Conservation (phyloP, 2,329 filamentous ascomycete species). For the Xylaria hypoxylon region DNA sequence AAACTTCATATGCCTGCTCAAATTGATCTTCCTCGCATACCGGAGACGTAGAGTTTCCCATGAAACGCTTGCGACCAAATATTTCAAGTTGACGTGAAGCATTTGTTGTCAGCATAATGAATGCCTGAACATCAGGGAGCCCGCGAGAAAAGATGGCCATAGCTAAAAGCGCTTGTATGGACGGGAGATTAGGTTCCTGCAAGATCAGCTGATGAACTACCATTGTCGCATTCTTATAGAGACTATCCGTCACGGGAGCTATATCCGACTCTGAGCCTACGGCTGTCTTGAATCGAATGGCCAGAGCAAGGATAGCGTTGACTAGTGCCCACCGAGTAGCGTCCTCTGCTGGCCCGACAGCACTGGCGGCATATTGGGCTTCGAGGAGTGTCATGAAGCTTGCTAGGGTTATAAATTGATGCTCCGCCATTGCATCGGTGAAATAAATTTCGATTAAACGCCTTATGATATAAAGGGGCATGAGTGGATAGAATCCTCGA, state of each 20-base stretch:
- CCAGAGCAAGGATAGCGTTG: constrained; percentile 37
- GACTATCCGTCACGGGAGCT: constrained; percentile 24
- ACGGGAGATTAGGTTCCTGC: constrained; percentile 32
- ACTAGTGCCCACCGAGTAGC: constrained; percentile 38
- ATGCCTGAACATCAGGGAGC: constrained; percentile 26
- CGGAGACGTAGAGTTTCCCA: not conserved
- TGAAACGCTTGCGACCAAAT: constrained; percentile 1
- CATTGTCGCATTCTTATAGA: constrained; percentile 38
- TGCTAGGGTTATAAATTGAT: constrained; percentile 26
- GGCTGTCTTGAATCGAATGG: constrained; percentile 36
- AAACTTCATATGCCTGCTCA: not conserved
- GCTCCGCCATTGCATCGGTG: constrained; percentile 27
- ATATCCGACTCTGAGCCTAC: constrained; percentile 33
- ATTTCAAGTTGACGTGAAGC: constrained; percentile 48
- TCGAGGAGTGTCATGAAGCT: constrained; percentile 32
- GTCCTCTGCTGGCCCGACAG: constrained; percentile 21
- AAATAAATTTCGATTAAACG: constrained; percentile 32
- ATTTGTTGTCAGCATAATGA: constrained; percentile 38
- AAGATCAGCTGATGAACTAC: constrained; percentile 38
- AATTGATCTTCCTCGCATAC: not conserved
- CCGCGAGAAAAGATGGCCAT: constrained; percentile 40
- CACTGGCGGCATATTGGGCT: constrained; percentile 34
- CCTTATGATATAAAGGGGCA: constrained; percentile 27
- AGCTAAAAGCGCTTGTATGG: constrained; percentile 37
- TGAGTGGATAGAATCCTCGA: constrained; percentile 30